Evolutionary conservation across 148 eudicot genomes (phyloP), one percentile per base, ranked within the genome.

Genomic region (Arctostaphylos glauca): DNA sequence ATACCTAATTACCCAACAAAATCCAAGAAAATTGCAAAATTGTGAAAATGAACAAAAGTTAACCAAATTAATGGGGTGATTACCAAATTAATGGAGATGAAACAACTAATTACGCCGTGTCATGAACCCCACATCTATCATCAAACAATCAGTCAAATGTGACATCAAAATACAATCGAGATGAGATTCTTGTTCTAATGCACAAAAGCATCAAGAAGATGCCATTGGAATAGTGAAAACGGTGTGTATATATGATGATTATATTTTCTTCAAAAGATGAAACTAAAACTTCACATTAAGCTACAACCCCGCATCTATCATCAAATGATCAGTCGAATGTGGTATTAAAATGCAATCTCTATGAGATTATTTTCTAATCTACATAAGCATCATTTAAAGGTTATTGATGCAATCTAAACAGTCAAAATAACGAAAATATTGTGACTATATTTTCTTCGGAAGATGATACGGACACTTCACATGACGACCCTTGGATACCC

Each of bases 1-100:
- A 90, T 4, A 90, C 93, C 92, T 90, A 44, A 49, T 59, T 25
- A 66, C 31, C 68, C 3, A 66, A 25, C 10, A 66, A 23, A 41
- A 66, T 31, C 71, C 43, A 66, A 66, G 43, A 66, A 10, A 66
- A 66, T 25, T 25, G 71, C 43, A 66, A 25, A 10, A 1, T 66
- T 66, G 0, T 0, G 15, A 1, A 25, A 66, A 25, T 66, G 16
- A 66, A 66, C 43, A 12, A 4, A 66, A 66, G 41, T 3, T 64
- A 64, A 64, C 15, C 0, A 23, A 1, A 23, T 6, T 66, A 2
- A 23, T 64, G 71, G 31, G 71, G 12, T 25, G 71, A 12, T 25
- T 66, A 25, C 16, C 41, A 23, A 25, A 64, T 64, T 64, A 9
- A 21, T 3, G 41, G 21, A 23, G 23, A 64, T 64, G 70, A 64